phyloP scores from a whole-genome alignment of 371 early-diverging fungal genomes.

The Mortierella sp. region DNA sequence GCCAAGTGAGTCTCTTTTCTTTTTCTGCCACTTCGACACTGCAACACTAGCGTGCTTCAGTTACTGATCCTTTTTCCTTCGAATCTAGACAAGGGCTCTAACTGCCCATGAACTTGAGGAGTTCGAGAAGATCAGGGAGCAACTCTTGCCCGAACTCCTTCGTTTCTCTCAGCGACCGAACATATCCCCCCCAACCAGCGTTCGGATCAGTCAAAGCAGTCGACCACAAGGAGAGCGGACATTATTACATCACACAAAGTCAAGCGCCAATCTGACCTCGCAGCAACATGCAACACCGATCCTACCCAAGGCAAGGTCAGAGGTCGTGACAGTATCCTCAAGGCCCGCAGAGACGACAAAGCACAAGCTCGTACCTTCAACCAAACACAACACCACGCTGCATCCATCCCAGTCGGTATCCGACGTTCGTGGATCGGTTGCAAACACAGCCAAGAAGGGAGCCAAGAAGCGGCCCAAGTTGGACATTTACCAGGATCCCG shows the following conservation, averaged over 20 bases:
- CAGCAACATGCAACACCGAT: no score
- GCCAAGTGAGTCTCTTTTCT: conserved; percentile 17
- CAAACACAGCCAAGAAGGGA: not conserved
- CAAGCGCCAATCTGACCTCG: no score
- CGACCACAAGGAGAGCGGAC: no score
- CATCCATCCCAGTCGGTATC: not conserved
- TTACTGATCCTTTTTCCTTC: not conserved
- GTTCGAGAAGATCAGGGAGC: conserved; percentile 30
- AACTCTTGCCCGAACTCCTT: conserved; percentile 21
- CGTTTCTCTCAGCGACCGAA: conserved; percentile 16
- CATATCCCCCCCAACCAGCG: not conserved
- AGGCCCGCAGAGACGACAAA: not conserved
- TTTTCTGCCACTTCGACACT: not conserved
- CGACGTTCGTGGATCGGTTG: not conserved
- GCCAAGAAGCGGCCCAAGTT: conserved; percentile 27
- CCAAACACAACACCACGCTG: not conserved
- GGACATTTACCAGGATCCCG: conserved; percentile 21
- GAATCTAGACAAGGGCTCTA: conserved; percentile 21
- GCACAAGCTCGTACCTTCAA: not conserved
- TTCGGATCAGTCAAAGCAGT: not conserved
- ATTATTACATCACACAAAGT: no score
- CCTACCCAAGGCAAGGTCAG: no score
- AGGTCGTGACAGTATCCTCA: no score
- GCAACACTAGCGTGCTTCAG: not conserved
- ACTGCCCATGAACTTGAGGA: conserved; percentile 29